phyloP scores from a whole-genome alignment of 2,329 filamentous ascomycete species.

The Ambrosiella beaveri region DNA sequence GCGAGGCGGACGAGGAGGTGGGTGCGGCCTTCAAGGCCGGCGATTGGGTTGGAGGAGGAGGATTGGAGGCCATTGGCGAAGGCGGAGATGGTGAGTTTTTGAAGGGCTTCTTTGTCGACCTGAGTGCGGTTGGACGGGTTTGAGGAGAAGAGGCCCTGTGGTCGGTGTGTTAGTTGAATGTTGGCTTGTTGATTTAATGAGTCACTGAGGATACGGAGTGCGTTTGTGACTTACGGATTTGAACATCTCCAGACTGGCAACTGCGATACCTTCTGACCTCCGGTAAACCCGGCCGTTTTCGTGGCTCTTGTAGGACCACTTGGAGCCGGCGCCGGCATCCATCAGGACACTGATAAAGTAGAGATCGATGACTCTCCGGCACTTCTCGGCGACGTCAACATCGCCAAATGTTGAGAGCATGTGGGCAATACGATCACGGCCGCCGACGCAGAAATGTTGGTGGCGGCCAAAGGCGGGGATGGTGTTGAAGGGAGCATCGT shows the following conservation, averaged over 20 bases:
- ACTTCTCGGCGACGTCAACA: slow-evolving; percentile 56
- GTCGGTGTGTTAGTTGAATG: neutral
- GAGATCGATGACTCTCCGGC: slow-evolving; percentile 58
- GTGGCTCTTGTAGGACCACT: slow-evolving; percentile 84
- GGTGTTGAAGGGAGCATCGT: slow-evolving; percentile 34
- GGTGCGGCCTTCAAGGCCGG: slow-evolving; percentile 70
- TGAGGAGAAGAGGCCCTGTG: slow-evolving; percentile 66
- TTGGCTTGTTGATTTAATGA: neutral
- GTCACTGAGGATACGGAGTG: neutral
- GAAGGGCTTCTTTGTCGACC: slow-evolving; percentile 71
- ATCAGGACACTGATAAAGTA: slow-evolving; percentile 67
- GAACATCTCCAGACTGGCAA: slow-evolving; percentile 74
- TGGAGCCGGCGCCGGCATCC: slow-evolving; percentile 74
- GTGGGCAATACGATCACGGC: slow-evolving; percentile 53
- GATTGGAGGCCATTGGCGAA: slow-evolving; percentile 77
- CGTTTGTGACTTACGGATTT: slow-evolving; percentile 37
- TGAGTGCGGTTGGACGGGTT: slow-evolving; percentile 66
- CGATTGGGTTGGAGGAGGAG: slow-evolving; percentile 59
- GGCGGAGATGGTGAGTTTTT: slow-evolving; percentile 52
- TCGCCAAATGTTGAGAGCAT: slow-evolving; percentile 51
- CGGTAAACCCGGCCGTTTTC: slow-evolving; percentile 71
- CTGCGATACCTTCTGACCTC: slow-evolving; percentile 75
- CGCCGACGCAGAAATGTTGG: slow-evolving; percentile 73
- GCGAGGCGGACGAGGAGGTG: slow-evolving; percentile 60
- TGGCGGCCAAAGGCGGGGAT: slow-evolving; percentile 81